Evolutionary conservation across 2,329 filamentous ascomycete genomes (phyloP), one percentile per base, ranked within the genome.

Genomic region (Pseudogymnoascus sp.): DNA sequence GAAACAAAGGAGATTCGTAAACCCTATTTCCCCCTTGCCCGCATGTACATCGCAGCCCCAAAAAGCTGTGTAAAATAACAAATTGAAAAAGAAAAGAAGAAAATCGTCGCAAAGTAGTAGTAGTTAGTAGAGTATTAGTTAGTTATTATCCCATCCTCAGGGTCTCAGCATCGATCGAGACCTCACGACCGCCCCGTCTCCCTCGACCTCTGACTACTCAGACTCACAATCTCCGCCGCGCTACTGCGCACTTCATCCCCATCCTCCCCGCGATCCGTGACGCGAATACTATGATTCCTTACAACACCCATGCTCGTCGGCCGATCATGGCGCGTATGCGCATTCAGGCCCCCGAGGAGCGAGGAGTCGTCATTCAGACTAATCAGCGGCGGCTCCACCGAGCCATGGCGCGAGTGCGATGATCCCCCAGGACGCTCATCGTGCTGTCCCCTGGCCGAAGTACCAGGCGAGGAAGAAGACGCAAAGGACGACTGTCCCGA

Each of bases 271-370:
- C 23, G 56, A 38, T 60, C 56, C 17, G 56, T 60, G 7, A 60
- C 31, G 13, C 31, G 83, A 64, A 86, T 81, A 64, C 76, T 83
- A 63, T 85, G 83, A 35, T 85, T 82, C 64, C 81, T 77, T 21
- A 88, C 85, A 62, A 78, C 78, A 19, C 85, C 84, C 62, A 82
- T 80, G 63, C 78, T 85, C 1, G 82, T 80, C 7, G 82, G 79
- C 35, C 80, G 76, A 59, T 84, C 81, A 21, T 80, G 78, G 17
- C 70, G 65, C 19, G 70, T 69, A 46, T 74, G 74, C 38, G 71
- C 21, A 15, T 60, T 17, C 31, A 60, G 56, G 10, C 11, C 26
- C 56, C 26, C 26, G 7, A 29, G 26, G 26, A 60, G 7, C 17
- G 37, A 13, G n/a, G 56, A 60, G 56, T 60, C 56, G 10, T 60